phyloP scores from a whole-genome alignment of 257 asterid species.

The Eucommia ulmoides region DNA sequence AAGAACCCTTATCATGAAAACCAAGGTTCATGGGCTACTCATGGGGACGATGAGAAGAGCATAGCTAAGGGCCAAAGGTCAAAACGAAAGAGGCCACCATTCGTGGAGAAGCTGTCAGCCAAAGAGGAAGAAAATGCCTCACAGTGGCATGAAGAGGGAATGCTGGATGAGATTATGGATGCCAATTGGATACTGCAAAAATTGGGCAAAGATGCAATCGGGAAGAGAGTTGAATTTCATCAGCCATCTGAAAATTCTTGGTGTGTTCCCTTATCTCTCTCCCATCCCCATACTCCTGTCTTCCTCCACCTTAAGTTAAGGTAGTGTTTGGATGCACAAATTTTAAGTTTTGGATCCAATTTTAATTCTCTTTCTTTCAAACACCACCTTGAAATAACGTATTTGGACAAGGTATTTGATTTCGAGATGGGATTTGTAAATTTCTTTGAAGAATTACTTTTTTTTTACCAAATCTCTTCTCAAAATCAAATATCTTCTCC shows the following conservation, averaged over 20 bases:
- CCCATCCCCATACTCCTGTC: background rate
- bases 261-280: slow-evolving; percentile 24
- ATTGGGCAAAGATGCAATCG: slow-evolving; percentile 90
- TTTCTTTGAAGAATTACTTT: too few relatives aligned
- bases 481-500: too few relatives aligned
- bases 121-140: slow-evolving; percentile 41
- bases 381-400: background rate
- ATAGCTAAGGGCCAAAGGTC: slow-evolving; percentile 83
- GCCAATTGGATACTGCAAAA: slow-evolving; percentile 94
- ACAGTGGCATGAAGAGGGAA: slow-evolving; percentile 31
- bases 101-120: slow-evolving; percentile 17
- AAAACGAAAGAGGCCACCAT: slow-evolving; percentile 58
- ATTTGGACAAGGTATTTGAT: too few relatives aligned
- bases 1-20: slow-evolving; percentile 48
- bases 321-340: too few relatives aligned
- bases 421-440: too few relatives aligned
- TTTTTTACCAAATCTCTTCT: too few relatives aligned
- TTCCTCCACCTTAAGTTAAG: too few relatives aligned
- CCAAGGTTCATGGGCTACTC: slow-evolving; percentile 32
- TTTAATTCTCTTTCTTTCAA: background rate
- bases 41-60: slow-evolving; percentile 52
- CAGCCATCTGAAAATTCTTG: slow-evolving; percentile 69
- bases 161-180: slow-evolving; percentile 65
- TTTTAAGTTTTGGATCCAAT: background rate
- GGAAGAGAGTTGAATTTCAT: slow-evolving; percentile 93